Conservation (phyloP, 148 eudicot species). For the Vaccinium darrowii region DNA sequence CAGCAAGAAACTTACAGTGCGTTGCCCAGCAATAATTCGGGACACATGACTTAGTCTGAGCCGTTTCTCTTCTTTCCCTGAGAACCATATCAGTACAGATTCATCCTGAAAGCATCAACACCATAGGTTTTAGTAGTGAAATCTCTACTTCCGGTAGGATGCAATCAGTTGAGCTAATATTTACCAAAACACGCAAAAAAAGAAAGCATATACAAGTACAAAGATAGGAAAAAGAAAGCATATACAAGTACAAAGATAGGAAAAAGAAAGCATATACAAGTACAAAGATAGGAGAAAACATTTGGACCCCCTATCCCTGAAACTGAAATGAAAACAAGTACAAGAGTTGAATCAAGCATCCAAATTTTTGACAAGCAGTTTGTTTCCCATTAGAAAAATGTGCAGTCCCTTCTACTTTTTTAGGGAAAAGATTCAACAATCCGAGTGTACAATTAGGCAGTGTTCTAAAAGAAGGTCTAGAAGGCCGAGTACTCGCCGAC, state of each 20-base stretch:
- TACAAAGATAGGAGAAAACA: neutral
- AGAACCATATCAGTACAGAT: slow-evolving; percentile 83
- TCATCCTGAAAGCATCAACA: slow-evolving; percentile 66
- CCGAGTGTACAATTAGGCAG: neutral
- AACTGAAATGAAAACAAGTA: neutral
- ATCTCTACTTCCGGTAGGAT: neutral
- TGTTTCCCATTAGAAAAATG: neutral
- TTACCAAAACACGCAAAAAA: neutral
- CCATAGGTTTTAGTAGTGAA: neutral
- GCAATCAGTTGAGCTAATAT: neutral
- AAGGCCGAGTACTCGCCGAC: too few species aligned
- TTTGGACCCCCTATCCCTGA: neutral
- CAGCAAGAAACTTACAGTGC: slow-evolving; percentile 68
- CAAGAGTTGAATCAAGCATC: neutral
- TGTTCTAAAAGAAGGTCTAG: too few species aligned
- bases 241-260: neutral
- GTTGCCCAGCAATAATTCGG: slow-evolving; percentile 94
- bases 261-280: neutral
- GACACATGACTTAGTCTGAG: slow-evolving; percentile 84
- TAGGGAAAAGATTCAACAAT: neutral
- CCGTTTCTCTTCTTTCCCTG: slow-evolving; percentile 95
- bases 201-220: neutral
- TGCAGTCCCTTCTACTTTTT: neutral
- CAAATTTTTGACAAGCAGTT: neutral
- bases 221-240: neutral